These are phyloP conservation scores for Penicillium fuscoglaucum DNA, from an alignment of 2,329 filamentous ascomycete genomes.

Conservation along the genomic window DNA sequence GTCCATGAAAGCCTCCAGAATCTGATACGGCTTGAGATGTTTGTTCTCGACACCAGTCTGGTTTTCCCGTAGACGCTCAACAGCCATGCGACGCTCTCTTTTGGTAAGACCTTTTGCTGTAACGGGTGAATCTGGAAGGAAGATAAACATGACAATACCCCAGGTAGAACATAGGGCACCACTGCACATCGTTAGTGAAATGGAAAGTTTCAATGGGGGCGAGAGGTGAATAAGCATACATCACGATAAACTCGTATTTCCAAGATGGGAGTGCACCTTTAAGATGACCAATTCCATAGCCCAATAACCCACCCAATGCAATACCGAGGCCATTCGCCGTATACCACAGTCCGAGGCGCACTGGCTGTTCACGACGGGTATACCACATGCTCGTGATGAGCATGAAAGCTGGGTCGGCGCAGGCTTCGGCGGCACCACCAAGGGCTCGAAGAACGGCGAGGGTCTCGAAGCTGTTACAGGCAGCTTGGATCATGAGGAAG, in stretches of 20 bases:
- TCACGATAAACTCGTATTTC: conserved; percentile 70
- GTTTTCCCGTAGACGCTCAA: conserved; percentile 57
- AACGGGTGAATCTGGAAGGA: conserved; percentile 60
- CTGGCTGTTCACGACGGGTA: conserved; percentile 62
- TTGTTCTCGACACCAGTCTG: conserved; percentile 62
- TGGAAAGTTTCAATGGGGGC: background rate
- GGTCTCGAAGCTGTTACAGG: conserved; percentile 55
- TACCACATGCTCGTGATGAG: conserved; percentile 68
- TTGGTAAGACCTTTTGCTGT: conserved; percentile 54
- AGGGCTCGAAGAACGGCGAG: conserved; percentile 59
- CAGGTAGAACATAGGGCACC: conserved; percentile 58
- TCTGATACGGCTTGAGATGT: conserved; percentile 55
- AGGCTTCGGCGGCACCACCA: conserved; percentile 58
- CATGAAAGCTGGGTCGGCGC: conserved; percentile 62
- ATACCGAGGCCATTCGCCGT: conserved; percentile 61
- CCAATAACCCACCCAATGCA: conserved; percentile 57
- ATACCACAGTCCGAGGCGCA: conserved; percentile 62
- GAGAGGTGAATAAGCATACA: conserved; percentile 33
- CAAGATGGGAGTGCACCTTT: conserved; percentile 58
- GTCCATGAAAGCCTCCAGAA: conserved; percentile 58
- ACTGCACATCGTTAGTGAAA: conserved; percentile 21
- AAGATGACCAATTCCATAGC: conserved; percentile 63
- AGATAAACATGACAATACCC: conserved; percentile 58
- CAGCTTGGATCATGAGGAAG: conserved; percentile 55
- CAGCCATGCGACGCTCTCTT: conserved; percentile 56